Evolutionary conservation across 2,329 filamentous ascomycete genomes (phyloP), one percentile per base, ranked within the genome.

Genomic region (Fonsecaea monophora): DNA sequence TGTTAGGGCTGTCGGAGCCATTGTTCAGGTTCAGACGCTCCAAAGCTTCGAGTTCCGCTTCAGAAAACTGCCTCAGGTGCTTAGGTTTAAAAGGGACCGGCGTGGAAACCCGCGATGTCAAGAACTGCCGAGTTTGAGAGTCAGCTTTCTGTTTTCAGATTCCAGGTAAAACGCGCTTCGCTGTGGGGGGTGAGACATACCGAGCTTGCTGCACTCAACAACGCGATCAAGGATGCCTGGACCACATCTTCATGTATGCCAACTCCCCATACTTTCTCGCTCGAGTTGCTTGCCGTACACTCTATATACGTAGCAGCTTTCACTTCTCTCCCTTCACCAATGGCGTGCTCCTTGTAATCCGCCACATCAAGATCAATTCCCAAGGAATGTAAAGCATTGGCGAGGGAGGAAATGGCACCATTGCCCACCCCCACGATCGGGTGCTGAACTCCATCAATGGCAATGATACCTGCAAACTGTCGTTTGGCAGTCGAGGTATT

Each of bases 301-400:
- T 97, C 92, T 70, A 98, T 96, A 77, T 96, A 98, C 1, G 94
- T 92, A 1, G 93, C 94, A n/a, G 94, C 94, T 82, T 96, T 96
- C 72, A 94, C 92, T 68, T 92, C 87, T 65, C 88, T 87, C 68
- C 92, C 92, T 60, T 85, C 84, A 71, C 92, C 92, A 73, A 98
- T 93, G 34, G 94, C 90, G 80, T 98, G 94, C 79, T 98, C 95
- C 83, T 96, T 97, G 84, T 98, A 98, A 78, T 97, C 92, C 54
- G 89, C 87, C 60, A 98, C 92, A 76, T 98, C 94, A 30, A 98
- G 83, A 75, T 96, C 90, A 70, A 98, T 90, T 66, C 92, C 92
- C 38, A 98, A 81, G 15, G 84, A 84, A 73, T 87, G 87, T 53
- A 99, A 85, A 15, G 94, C 94, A 73, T 92, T 89, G 1, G 92